A percentile compares a stretch with the other conserved stretches of the same genome.
Conservation (phyloP, 495 filamentous ascomycete species). For the Aspergillus homomorphus region DNA sequence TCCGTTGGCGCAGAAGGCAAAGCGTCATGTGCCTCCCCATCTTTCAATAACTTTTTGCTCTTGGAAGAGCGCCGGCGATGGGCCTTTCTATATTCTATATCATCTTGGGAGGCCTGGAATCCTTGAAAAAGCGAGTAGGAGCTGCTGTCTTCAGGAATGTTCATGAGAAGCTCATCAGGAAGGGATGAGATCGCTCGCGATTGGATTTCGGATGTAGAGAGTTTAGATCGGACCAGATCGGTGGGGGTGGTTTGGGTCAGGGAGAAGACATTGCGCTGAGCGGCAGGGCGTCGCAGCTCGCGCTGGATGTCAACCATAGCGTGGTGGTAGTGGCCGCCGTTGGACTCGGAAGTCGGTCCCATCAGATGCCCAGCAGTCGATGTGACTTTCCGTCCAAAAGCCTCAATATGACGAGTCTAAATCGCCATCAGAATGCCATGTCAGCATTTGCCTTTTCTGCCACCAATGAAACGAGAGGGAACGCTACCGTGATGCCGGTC, state of each 20-base stretch:
- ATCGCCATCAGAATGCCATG: background rate
- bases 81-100: constrained; percentile 56
- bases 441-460: background rate
- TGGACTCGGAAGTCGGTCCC: constrained; percentile 59
- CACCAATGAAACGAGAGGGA: constrained; percentile 5
- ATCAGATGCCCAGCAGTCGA: constrained; percentile 90
- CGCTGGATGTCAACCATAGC: constrained; percentile 88
- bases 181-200: constrained; percentile 86
- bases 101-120: constrained; percentile 80
- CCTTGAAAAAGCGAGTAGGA: constrained; percentile 93
- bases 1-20: constrained; percentile 62
- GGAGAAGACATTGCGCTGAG: constrained; percentile 87
- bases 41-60: constrained; percentile 69
- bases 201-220: constrained; percentile 90
- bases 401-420: constrained; percentile 84
- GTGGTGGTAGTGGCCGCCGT: constrained; percentile 64
- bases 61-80: constrained; percentile 69
- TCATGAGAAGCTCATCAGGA: constrained; percentile 81
- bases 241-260: constrained; percentile 84
- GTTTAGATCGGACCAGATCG: constrained; percentile 86
- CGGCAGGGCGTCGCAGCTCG: constrained; percentile 73
- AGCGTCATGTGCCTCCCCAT: constrained; percentile 47
- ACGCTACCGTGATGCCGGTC: constrained; percentile 50
- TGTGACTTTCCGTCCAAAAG: constrained; percentile 91
- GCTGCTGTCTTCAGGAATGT: constrained; percentile 82